Conservation (phyloP, 1,284 basidiomycete genomes). For the Ustilago esculenta region DNA sequence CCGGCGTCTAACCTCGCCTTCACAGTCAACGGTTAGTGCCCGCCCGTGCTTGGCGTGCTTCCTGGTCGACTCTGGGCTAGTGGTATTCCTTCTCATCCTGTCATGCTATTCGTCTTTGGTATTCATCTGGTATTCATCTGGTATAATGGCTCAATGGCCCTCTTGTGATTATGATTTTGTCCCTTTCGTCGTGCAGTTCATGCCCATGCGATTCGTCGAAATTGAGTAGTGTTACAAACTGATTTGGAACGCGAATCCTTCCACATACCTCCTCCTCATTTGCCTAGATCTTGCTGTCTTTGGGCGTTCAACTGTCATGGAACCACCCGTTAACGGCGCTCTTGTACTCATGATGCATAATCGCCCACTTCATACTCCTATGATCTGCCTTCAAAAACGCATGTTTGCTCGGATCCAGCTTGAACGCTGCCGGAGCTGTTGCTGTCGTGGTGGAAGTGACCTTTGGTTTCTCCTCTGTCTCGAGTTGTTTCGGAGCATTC, state of each 20-base stretch:
- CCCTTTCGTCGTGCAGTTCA: no score
- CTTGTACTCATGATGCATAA: constrained; percentile 47
- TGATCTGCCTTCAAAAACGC: constrained; percentile 36
- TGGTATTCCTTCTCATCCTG: no score
- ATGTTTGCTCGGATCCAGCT: constrained; percentile 28
- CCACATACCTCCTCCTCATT: background rate
- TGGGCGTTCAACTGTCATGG: background rate
- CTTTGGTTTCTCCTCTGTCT: background rate
- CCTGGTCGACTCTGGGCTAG: no score
- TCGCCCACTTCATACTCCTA: constrained; percentile 47
- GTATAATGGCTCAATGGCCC: no score
- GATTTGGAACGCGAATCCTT: no score
- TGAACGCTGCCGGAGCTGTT: constrained; percentile 5
- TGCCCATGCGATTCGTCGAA: no score
- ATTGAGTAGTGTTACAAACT: no score
- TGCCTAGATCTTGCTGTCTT: background rate
- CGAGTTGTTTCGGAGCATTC: constrained; percentile 13
- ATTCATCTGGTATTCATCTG: no score
- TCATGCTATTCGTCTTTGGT: no score
- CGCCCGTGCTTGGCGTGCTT: no score
- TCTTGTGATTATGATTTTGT: no score
- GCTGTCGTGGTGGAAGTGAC: background rate
- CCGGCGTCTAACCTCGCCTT: constrained; percentile 30
- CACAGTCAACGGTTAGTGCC: no score
- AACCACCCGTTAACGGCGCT: constrained; percentile 30